Conservation (phyloP, 495 filamentous ascomycete species). For the Podospora bellae-mahoneyi region DNA sequence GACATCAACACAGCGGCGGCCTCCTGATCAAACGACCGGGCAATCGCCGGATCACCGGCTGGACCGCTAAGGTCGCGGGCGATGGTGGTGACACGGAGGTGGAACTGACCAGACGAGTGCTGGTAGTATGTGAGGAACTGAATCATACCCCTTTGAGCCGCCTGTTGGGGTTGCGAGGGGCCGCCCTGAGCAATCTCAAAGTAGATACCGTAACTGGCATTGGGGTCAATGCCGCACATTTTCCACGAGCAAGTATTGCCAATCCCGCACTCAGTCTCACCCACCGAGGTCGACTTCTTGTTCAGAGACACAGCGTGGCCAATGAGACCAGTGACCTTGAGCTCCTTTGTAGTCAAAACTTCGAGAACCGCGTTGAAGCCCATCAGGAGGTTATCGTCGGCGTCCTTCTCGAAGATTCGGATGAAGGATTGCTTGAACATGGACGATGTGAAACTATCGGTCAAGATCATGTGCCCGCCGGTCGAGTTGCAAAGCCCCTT, state of each 20-base stretch:
- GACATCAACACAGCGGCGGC: conserved; percentile 98
- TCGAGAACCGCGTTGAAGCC: conserved; percentile 97
- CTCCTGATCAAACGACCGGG: conserved; percentile 98
- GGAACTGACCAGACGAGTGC: conserved; percentile 92
- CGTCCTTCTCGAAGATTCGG: conserved; percentile 96
- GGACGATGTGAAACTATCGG: conserved; percentile 97
- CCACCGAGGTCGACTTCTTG: conserved; percentile 96
- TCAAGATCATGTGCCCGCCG: conserved; percentile 96
- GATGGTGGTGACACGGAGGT: conserved; percentile 92
- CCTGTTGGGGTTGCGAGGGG: conserved; percentile 78
- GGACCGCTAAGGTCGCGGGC: conserved; percentile 89
- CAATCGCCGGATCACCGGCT: conserved; percentile 93
- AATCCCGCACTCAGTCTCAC: conserved; percentile 97
- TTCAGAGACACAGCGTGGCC: conserved; percentile 94
- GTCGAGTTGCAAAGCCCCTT: conserved; percentile 96
- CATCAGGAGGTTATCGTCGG: conserved; percentile 90
- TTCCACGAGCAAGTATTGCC: conserved; percentile 99
- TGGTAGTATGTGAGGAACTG: conserved; percentile 99
- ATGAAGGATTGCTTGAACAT: conserved; percentile 99
- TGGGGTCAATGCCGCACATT: conserved; percentile 97
- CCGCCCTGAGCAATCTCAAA: conserved; percentile 98
- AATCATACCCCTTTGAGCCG: conserved; percentile 90
- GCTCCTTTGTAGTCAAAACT: conserved; percentile 94
- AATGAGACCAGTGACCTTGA: conserved; percentile 98
- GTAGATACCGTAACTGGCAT: conserved; percentile 91